Evolutionary conservation across 179 eudicot species (phyloP), one percentile per base, ranked within the genome.

Genomic region (Actinidia arguta): DNA sequence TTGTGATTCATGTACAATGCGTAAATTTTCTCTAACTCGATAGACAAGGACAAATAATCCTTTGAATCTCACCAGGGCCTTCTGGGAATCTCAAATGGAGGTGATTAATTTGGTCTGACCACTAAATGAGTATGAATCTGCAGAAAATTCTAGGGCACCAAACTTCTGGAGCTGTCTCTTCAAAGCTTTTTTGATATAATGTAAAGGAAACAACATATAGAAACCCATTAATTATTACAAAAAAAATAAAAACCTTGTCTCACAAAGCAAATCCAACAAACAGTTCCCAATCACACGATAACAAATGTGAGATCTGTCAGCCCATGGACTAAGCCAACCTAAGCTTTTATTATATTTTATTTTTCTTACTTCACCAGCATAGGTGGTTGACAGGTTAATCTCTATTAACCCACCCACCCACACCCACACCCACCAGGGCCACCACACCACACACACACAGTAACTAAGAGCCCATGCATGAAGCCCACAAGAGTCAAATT

Each of bases 161-260:
- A 71, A 46, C 75, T 51, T 71, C 10, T 20, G 73, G 73, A 44
- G 42, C n/a, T 69, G 73, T 69, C 73, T 44, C 51, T 44, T 44
- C 51, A 69, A 54, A 44, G 52, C 51, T 69, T 9, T 8, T 5
- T 69, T 42, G 36, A 31, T 31, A 31, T 31, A 31, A 31, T 31
- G 36, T 31, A 31, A 31, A 31, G 36, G 36, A 31, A 31, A 31
- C 36, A 31, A 31, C 36, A 69, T 44, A 44, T 69, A 20, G 51
- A 69, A 69, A 13, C 50, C 42, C 18, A 69, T 50, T 24, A 17
- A 42, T 7, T 3, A 8, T 12, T 51, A 62, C 48, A 69, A 50
- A 46, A 50, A 46, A 69, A 69, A 44, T 42, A n/a, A 16, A 69
- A 69, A 44, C 51, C 51, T 9, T 18, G 42, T 42, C 20, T 44